A percentile compares a stretch with the other conserved stretches of the same genome.
Evolutionary conservation across 805 yeast genomes (phyloP).

Genomic region (Starmerella asiatica): DNA sequence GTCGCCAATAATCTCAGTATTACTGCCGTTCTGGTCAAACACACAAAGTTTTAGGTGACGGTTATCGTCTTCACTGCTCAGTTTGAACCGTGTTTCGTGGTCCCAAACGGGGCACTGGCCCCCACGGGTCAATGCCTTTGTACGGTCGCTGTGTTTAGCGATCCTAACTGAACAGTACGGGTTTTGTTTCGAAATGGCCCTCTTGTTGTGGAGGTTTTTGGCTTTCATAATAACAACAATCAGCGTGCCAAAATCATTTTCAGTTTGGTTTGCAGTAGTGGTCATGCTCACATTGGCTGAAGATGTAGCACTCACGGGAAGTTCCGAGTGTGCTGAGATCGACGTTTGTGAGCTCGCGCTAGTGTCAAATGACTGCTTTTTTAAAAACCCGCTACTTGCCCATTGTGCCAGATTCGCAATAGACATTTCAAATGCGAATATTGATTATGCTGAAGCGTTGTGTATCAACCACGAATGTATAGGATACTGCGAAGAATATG

Average conservation of each 20-base stretch:
- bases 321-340: too few species aligned
- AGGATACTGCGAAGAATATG: too few species aligned
- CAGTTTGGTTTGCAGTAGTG: too few species aligned
- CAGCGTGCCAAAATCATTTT: conserved; percentile 36
- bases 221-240: conserved; percentile 71
- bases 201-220: conserved; percentile 70
- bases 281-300: too few species aligned
- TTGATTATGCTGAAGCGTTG: too few species aligned
- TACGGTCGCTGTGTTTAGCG: conserved; percentile 67
- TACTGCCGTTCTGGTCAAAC: conserved; percentile 67
- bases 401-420: too few species aligned
- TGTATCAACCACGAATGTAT: too few species aligned
- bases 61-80: conserved; percentile 27
- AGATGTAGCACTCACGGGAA: too few species aligned
- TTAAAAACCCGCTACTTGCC: too few species aligned
- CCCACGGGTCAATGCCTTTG: conserved; percentile 67
- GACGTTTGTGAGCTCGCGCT: too few species aligned
- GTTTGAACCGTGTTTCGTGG: conserved; percentile 28
- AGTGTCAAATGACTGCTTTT: too few species aligned
- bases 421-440: too few species aligned
- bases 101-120: conserved; percentile 89
- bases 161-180: conserved; percentile 78
- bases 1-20: conserved; percentile 72
- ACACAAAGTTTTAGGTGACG: conserved; percentile 58
- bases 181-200: conserved; percentile 82